These are phyloP conservation scores for Phytophthora brassicae DNA, from an alignment of 352 stramenopile genomes.

Conservation along the genomic window DNA sequence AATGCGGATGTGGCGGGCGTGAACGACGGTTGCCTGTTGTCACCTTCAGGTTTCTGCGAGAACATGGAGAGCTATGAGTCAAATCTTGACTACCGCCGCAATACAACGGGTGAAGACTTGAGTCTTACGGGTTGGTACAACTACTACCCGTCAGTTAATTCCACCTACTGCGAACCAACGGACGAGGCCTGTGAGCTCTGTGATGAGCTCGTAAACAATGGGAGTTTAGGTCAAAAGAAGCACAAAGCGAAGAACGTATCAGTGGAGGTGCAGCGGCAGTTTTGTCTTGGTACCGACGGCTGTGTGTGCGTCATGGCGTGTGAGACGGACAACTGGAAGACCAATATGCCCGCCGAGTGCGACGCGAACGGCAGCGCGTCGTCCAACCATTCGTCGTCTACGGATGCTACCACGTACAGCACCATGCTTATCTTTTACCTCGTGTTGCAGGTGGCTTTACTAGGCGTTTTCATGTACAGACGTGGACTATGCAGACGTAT, in stretches of 20 bases:
- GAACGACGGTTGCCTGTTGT: constrained; percentile 53
- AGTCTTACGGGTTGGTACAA: constrained; percentile 49
- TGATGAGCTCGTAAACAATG: constrained; percentile 35
- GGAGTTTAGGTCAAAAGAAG: constrained; percentile 19
- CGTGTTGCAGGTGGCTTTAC: constrained; percentile 59
- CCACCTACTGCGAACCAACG: constrained; percentile 58
- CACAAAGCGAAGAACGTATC: constrained; percentile 36
- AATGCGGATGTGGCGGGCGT: constrained; percentile 43
- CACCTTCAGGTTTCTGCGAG: constrained; percentile 56
- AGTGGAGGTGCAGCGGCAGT: constrained; percentile 43
- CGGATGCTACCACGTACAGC: constrained; percentile 40
- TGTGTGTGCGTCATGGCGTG: constrained; percentile 74
- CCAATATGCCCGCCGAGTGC: constrained; percentile 56
- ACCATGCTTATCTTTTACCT: constrained; percentile 72
- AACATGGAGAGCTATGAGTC: constrained; percentile 53
- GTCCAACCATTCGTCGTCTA: constrained; percentile 8
- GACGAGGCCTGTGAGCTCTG: constrained; percentile 61
- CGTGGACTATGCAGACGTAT: constrained; percentile 41
- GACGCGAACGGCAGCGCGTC: constrained; percentile 21
- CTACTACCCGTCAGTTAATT: constrained; percentile 64
- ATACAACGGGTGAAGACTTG: constrained; percentile 42
- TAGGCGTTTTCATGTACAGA: constrained; percentile 63
- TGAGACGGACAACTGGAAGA: constrained; percentile 50
- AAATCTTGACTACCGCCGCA: constrained; percentile 57
- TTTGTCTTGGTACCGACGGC: constrained; percentile 51